Conservation (phyloP, 495 filamentous ascomycete species). For the Bryoglossum gracile region DNA sequence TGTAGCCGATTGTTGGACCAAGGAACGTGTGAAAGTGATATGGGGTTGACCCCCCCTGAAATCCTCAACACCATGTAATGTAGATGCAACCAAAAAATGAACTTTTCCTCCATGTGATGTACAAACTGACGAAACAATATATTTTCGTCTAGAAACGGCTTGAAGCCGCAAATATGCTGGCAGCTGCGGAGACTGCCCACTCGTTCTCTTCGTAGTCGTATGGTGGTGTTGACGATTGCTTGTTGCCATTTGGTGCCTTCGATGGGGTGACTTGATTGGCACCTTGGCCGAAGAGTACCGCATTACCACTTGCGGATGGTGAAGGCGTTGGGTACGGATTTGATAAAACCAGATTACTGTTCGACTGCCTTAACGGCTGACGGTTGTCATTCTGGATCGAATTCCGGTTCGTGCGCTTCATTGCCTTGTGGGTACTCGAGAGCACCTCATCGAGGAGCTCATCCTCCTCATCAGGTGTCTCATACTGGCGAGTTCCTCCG, state of each 20-base stretch:
- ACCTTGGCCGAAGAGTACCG: conserved; percentile 52
- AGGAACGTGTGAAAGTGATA: conserved; percentile 25
- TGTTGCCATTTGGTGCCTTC: conserved; percentile 43
- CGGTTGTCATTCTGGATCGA: conserved; percentile 36
- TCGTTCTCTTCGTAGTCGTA: conserved; percentile 71
- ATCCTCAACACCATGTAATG: conserved; percentile 29
- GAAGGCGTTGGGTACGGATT: conserved; percentile 90
- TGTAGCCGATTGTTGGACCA: conserved; percentile 25
- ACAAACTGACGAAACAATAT: conserved; percentile 14
- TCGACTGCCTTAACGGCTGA: conserved; percentile 42
- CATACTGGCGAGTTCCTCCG: conserved; percentile 82
- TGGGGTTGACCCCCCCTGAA: conserved; percentile 22
- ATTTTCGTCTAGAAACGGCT: conserved; percentile 39
- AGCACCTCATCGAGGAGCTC: conserved; percentile 84
- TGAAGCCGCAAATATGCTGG: conserved; percentile 66
- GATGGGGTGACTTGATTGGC: conserved; percentile 49
- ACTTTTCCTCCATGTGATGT: conserved; percentile 25
- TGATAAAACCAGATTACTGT: conserved; percentile 52
- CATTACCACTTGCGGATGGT: conserved; percentile 74
- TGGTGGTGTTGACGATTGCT: conserved; percentile 75
- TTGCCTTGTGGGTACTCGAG: conserved; percentile 38
- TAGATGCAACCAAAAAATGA: conserved; percentile 25
- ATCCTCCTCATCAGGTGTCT: conserved; percentile 94
- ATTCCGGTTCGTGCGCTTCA: conserved; percentile 45
- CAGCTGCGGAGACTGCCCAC: conserved; percentile 74